A percentile compares a stretch with the other conserved stretches of the same genome.
These are phyloP conservation scores for Anastatica hierochuntica DNA, from an alignment of 345 rosid genomes.

Conservation along the genomic window DNA sequence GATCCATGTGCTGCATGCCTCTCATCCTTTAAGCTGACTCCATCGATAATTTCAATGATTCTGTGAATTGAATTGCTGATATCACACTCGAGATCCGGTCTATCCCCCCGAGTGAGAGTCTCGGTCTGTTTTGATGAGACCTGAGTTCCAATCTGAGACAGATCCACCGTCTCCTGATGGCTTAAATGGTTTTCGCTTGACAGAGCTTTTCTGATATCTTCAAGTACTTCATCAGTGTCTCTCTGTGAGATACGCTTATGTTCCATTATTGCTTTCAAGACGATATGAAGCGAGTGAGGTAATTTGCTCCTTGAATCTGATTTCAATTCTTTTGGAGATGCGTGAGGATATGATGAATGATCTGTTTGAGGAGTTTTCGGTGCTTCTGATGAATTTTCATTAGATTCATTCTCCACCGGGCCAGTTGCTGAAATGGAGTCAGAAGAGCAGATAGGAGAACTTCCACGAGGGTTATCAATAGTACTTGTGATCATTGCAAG, in stretches of 20 bases:
- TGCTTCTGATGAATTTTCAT: constrained; percentile 20
- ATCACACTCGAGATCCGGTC: constrained; percentile 27
- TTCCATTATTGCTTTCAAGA: constrained; percentile 38
- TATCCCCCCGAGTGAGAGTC: constrained; percentile 16
- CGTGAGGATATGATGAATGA: constrained; percentile 15
- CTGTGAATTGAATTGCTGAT: constrained; percentile 44
- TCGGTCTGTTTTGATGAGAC: constrained; percentile 22
- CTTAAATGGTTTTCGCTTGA: constrained; percentile 13
- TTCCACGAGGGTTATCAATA: constrained; percentile 31
- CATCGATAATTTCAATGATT: constrained; percentile 63
- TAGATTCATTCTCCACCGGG: constrained; percentile 28
- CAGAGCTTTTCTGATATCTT: constrained; percentile 50
- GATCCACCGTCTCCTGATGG: constrained; percentile 12
- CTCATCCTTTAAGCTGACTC: constrained; percentile 44
- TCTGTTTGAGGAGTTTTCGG: constrained; percentile 28
- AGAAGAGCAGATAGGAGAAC: constrained; percentile 20
- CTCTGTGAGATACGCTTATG: constrained; percentile 33
- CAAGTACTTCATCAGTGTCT: constrained; percentile 40
- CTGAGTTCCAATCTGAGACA: constrained; percentile 8
- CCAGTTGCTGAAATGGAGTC: constrained; percentile 27
- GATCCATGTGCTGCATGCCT: constrained; percentile 28
- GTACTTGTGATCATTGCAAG: constrained; percentile 47
- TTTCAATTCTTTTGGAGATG: constrained; percentile 20
- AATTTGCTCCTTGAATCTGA: constrained; percentile 13
- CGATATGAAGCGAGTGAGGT: constrained; percentile 42